A percentile compares a stretch with the other conserved stretches of the same genome.
Conservation (phyloP, 2,329 filamentous ascomycete genomes). For the Neopestalotiopsis clavispora region DNA sequence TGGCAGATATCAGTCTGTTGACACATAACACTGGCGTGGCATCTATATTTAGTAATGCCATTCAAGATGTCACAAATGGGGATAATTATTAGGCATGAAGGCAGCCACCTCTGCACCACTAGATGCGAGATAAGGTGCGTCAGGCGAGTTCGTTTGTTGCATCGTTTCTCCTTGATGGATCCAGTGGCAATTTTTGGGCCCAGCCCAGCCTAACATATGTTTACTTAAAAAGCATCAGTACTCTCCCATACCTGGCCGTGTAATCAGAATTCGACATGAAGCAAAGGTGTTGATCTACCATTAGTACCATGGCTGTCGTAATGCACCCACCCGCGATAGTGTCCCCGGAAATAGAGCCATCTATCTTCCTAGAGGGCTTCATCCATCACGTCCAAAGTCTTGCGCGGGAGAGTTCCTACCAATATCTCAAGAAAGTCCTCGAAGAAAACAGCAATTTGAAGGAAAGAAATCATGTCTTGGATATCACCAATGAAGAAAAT, state of each 20-base stretch:
- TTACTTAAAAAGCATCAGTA: too few relatives aligned
- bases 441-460: constrained; percentile 17
- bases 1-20: background rate
- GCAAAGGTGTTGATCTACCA: background rate
- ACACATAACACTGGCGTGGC: background rate
- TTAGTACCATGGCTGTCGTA: too few relatives aligned
- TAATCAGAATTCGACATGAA: background rate
- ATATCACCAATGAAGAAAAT: constrained; percentile 20
- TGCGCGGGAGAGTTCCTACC: constrained; percentile 11
- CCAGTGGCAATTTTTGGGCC: too few relatives aligned
- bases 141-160: background rate
- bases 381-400: constrained; percentile 16
- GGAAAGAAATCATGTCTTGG: constrained; percentile 15
- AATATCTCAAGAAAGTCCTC: constrained; percentile 18
- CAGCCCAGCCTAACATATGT: too few relatives aligned
- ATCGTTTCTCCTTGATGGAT: too few relatives aligned
- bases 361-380: constrained; percentile 16
- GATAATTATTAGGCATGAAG: background rate
- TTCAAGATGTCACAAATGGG: background rate
- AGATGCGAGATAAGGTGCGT: background rate
- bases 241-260: too few relatives aligned
- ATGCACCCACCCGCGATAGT: background rate
- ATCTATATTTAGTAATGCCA: background rate
- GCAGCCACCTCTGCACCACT: background rate
- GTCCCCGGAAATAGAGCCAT: constrained; percentile 16